Percentiles rank a stretch among this genome's conserved stretches.
Conservation (phyloP, 2,329 filamentous ascomycete genomes). For the Paraphoma chrysanthemicola region DNA sequence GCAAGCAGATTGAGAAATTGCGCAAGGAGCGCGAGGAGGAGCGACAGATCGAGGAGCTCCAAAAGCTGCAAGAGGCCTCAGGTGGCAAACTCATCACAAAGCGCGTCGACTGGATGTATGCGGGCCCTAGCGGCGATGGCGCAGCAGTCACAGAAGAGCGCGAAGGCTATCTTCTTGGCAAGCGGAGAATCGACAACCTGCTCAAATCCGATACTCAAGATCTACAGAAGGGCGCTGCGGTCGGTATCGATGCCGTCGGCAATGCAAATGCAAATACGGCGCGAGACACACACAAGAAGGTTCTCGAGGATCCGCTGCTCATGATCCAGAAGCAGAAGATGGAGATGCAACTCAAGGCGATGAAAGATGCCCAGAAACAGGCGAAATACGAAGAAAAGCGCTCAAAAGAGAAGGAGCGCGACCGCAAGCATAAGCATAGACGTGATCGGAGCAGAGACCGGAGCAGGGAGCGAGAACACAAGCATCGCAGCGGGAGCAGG, state of each 20-base stretch:
- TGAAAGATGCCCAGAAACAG: slow-evolving; percentile 59
- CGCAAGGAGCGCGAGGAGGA: slow-evolving; percentile 95
- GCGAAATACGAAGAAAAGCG: slow-evolving; percentile 46
- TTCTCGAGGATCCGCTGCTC: slow-evolving; percentile 87
- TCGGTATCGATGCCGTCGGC: slow-evolving; percentile 58
- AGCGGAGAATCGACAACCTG: slow-evolving; percentile 87
- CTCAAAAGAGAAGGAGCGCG: slow-evolving; percentile 45
- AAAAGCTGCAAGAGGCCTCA: slow-evolving; percentile 85
- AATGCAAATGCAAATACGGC: slow-evolving; percentile 71
- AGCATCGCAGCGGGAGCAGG: slow-evolving; percentile 21
- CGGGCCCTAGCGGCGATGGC: slow-evolving; percentile 79
- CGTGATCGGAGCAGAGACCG: slow-evolving; percentile 30
- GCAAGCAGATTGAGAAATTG: slow-evolving; percentile 90
- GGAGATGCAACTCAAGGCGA: slow-evolving; percentile 65
- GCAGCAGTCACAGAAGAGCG: slow-evolving; percentile 76
- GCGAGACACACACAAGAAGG: slow-evolving; percentile 83
- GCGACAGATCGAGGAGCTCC: slow-evolving; percentile 87
- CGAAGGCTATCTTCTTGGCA: slow-evolving; percentile 91
- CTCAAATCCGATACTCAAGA: slow-evolving; percentile 74
- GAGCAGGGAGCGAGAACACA: slow-evolving; percentile 11
- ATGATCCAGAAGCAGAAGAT: slow-evolving; percentile 90
- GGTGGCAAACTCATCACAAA: slow-evolving; percentile 81
- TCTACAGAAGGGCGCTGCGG: slow-evolving; percentile 69
- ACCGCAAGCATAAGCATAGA: slow-evolving; percentile 57
- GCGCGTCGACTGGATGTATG: slow-evolving; percentile 98